phyloP scores from a whole-genome alignment of 352 stramenopile species.

The Globisporangium mamillatum region DNA sequence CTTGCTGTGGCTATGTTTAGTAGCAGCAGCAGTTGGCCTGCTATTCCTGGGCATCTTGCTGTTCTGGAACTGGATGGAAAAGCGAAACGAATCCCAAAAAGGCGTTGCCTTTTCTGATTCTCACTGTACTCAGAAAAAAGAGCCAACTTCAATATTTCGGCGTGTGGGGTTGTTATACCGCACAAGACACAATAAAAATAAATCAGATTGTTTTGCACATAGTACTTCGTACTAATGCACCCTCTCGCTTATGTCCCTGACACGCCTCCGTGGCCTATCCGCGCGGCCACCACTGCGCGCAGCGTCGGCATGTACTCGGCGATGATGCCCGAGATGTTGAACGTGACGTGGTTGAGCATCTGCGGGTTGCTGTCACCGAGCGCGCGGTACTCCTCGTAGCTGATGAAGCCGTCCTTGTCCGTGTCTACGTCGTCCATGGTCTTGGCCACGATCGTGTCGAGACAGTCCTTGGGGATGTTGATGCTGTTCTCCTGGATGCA shows the following conservation, averaged over 20 bases:
- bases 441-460: slow-evolving; percentile 65
- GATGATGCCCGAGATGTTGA: slow-evolving; percentile 78
- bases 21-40: not conserved
- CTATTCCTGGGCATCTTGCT: not conserved
- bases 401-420: slow-evolving; percentile 70
- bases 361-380: slow-evolving; percentile 60
- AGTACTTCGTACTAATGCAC: not conserved
- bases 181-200: slow-evolving; percentile 12
- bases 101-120: not conserved
- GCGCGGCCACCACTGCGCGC: slow-evolving; percentile 37
- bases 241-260: not conserved
- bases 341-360: slow-evolving; percentile 80
- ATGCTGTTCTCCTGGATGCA: slow-evolving; percentile 77
- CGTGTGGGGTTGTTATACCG: not conserved
- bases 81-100: not conserved
- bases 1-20: not conserved
- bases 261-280: slow-evolving; percentile 10
- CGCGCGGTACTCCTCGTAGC: slow-evolving; percentile 67
- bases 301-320: slow-evolving; percentile 73
- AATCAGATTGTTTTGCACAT: not conserved
- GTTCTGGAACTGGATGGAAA: not conserved
- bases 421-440: slow-evolving; percentile 68
- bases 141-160: not conserved
- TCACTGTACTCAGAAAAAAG: not conserved
- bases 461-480: slow-evolving; percentile 62